Evolutionary conservation across 495 filamentous ascomycete species (phyloP), one percentile per base, ranked within the genome.

Genomic region (Thermochaetoides thermophila): DNA sequence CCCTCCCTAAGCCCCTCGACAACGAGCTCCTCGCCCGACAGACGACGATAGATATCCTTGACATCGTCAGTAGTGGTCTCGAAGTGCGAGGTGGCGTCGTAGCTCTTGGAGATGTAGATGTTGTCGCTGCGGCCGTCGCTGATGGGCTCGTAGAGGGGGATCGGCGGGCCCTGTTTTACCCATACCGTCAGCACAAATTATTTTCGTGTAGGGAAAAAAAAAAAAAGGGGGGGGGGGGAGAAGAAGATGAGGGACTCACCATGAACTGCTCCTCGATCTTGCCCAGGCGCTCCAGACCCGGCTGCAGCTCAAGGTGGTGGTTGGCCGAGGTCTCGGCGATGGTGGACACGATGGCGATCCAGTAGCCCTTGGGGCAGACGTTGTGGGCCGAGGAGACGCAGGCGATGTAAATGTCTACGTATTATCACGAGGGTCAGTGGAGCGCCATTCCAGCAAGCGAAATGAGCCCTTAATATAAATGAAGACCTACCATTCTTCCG

Each of bases 311-410:
- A 17, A 93, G 56, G 56, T 96, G 91, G 61, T 91, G 86, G 67
- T 99, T 96, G 39, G 78, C 75, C 40, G 73, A 63, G 25, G 74
- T 76, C 67, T 99, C 89, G 45, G 92, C 83, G 44, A 99, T 93
- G 37, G 91, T 99, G 31, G 84, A 92, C 33, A 99, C 85, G 45
- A 94, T 95, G 39, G 89, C 91, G 45, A 99, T 84, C 64, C 92
- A 96, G 71, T 95, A 96, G 26, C 86, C 89, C 69, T 93, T 93
- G 35, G 91, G 89, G 64, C 91, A 96, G 46, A 96, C 91, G 52
- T 92, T 96, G 67, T 96, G 91, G 7, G 87, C 82, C 17, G 84
- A 81, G 6, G 85, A 93, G 42, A 99, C 86, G 51, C 89, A 75
- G 29, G 91, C 87, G 53, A 99, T 84, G 66, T 99, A 99, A 56